A percentile compares a stretch with the other conserved stretches of the same genome.
These are phyloP conservation scores for Kodamaea sagamina DNA, from an alignment of 805 yeast genomes.

Conservation along the genomic window DNA sequence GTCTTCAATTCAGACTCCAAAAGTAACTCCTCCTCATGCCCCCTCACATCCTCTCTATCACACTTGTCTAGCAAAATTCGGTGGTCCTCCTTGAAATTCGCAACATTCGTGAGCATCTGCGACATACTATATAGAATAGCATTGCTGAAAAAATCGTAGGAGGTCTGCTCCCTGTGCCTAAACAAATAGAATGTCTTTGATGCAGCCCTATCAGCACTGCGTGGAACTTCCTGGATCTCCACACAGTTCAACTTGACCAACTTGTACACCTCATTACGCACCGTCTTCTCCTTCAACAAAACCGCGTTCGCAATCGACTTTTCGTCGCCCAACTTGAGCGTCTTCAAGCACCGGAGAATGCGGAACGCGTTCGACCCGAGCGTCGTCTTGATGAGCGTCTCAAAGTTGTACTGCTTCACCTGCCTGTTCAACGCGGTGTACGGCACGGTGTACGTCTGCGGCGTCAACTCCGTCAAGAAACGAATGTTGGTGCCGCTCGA, in stretches of 20 bases:
- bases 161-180: slow-evolving; percentile 52
- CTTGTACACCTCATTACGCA: slow-evolving; percentile 68
- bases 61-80: slow-evolving; percentile 73
- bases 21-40: slow-evolving; percentile 72
- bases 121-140: slow-evolving; percentile 56
- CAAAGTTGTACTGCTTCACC: slow-evolving; percentile 53
- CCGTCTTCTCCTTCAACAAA: slow-evolving; percentile 72
- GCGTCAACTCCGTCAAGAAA: slow-evolving; percentile 58
- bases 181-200: slow-evolving; percentile 83
- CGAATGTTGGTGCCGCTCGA: slow-evolving; percentile 51
- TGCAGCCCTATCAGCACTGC: slow-evolving; percentile 89
- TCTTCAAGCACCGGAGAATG: slow-evolving; percentile 73
- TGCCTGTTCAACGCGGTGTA: slow-evolving; percentile 50
- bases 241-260: slow-evolving; percentile 69
- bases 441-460: slow-evolving; percentile 65
- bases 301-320: slow-evolving; percentile 76
- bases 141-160: slow-evolving; percentile 37
- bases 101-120: slow-evolving; percentile 50
- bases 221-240: slow-evolving; percentile 92
- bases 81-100: slow-evolving; percentile 57
- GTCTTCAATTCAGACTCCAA: slow-evolving; percentile 76
- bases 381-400: slow-evolving; percentile 58
- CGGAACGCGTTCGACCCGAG: slow-evolving; percentile 70
- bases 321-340: slow-evolving; percentile 75
- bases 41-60: slow-evolving; percentile 87